A percentile compares a stretch with the other conserved stretches of the same genome.
These are phyloP conservation scores for Psilocybe sp. DNA, from an alignment of 768 basidiomycete species.

Conservation along the genomic window DNA sequence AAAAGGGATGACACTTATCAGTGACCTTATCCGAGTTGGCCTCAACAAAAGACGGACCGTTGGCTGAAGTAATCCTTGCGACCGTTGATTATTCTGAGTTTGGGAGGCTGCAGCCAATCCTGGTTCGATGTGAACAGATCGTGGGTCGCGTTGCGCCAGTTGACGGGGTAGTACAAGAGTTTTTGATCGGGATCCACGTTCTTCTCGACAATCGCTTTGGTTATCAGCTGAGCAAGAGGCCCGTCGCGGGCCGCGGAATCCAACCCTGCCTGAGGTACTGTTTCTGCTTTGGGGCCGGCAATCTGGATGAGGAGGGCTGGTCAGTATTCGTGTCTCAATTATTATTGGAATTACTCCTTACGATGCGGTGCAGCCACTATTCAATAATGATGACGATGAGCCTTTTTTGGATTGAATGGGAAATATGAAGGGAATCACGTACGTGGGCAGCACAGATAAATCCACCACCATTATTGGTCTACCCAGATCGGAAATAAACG, in stretches of 20 bases:
- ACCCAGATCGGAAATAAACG: neutral
- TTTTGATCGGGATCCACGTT: conserved; percentile 39
- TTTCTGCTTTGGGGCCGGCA: conserved; percentile 47
- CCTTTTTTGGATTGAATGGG: neutral
- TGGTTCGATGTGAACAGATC: conserved; percentile 35
- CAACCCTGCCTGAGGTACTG: conserved; percentile 52
- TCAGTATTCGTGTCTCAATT: neutral
- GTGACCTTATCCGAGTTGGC: neutral
- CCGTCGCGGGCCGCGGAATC: conserved; percentile 51
- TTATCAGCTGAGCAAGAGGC: conserved; percentile 49
- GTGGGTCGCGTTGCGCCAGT: conserved; percentile 45
- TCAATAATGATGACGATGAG: neutral
- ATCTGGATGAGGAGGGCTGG: conserved; percentile 28
- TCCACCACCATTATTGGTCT: conserved; percentile 52
- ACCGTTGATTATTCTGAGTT: conserved; percentile 44
- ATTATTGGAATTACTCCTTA: conserved; percentile 17
- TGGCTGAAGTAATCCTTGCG: conserved; percentile 49
- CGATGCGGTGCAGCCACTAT: conserved; percentile 47
- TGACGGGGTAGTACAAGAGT: conserved; percentile 46
- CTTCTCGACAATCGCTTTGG: conserved; percentile 35
- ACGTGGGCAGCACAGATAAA: conserved; percentile 64
- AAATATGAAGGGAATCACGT: conserved; percentile 16
- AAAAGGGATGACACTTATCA: neutral
- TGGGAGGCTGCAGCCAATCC: conserved; percentile 47
- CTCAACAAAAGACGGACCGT: conserved; percentile 22